Conservation (phyloP, 805 yeast species). For the Jamesozyma gamospora region DNA sequence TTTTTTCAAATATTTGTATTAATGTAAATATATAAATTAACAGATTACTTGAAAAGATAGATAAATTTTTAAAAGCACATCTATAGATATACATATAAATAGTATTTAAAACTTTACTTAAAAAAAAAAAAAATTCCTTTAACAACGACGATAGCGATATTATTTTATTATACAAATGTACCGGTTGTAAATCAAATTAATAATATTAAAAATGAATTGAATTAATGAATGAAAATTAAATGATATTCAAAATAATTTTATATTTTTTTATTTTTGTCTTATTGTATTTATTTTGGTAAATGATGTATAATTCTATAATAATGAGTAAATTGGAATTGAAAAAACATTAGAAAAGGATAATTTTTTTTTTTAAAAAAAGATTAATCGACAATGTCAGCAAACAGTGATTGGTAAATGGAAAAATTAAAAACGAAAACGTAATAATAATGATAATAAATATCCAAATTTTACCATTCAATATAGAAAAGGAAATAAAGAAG, state of each 20-base stretch:
- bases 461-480: background rate
- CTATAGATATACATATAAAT: background rate
- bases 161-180: background rate
- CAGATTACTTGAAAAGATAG: no score
- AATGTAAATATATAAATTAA: no score
- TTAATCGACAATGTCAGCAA: no score
- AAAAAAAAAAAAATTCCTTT: background rate
- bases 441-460: no score
- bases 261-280: background rate
- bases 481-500: background rate
- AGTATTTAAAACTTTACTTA: background rate
- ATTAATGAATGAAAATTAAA: background rate
- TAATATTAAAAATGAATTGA: background rate
- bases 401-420: no score
- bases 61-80: no score
- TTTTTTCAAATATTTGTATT: no score
- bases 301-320: conserved; percentile 1
- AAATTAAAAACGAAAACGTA: no score
- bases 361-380: no score
- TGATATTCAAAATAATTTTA: background rate
- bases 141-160: background rate
- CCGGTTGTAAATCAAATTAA: background rate
- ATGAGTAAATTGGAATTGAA: background rate
- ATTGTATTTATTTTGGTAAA: background rate
- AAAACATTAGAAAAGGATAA: no score